Percentiles rank a stretch among this genome's conserved stretches.
These are phyloP conservation scores for Ophiostoma pallidulum DNA, from an alignment of 2,329 filamentous ascomycete species.

Conservation along the genomic window DNA sequence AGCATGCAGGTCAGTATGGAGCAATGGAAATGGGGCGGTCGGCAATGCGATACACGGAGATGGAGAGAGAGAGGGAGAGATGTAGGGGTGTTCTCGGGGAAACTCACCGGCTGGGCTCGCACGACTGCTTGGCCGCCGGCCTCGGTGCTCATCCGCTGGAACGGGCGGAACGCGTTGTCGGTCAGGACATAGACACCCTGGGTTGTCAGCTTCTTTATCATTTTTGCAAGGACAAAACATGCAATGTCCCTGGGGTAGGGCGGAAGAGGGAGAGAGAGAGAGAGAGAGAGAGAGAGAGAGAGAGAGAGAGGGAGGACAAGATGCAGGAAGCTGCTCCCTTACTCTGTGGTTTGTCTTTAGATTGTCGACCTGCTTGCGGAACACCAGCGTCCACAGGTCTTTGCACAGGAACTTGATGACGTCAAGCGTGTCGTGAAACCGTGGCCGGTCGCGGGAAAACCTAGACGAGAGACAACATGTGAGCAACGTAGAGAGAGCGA, in stretches of 20 bases:
- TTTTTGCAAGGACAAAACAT: neutral
- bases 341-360: constrained; percentile 95
- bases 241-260: neutral
- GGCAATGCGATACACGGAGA: too few relatives aligned
- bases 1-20: constrained; percentile 7
- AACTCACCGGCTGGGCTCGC: constrained; percentile 67
- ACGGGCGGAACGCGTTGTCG: constrained; percentile 82
- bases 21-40: too few relatives aligned
- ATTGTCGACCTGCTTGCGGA: constrained; percentile 96
- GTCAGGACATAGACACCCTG: constrained; percentile 93
- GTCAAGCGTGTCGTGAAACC: constrained; percentile 85
- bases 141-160: constrained; percentile 82
- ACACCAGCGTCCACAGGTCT: constrained; percentile 90
- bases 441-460: constrained; percentile 73
- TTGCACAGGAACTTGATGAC: constrained; percentile 99
- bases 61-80: constrained; percentile 8
- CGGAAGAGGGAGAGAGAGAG: neutral
- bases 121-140: constrained; percentile 61
- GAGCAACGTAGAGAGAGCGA: neutral
- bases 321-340: too few relatives aligned
- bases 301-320: too few relatives aligned
- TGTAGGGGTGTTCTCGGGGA: neutral
- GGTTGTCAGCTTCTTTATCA: constrained; percentile 15
- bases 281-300: too few relatives aligned
- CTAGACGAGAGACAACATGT: constrained; percentile 30